Evolutionary conservation across 306 rosid genomes (phyloP), one percentile per base, ranked within the genome.

Genomic region (Lupinus albus): DNA sequence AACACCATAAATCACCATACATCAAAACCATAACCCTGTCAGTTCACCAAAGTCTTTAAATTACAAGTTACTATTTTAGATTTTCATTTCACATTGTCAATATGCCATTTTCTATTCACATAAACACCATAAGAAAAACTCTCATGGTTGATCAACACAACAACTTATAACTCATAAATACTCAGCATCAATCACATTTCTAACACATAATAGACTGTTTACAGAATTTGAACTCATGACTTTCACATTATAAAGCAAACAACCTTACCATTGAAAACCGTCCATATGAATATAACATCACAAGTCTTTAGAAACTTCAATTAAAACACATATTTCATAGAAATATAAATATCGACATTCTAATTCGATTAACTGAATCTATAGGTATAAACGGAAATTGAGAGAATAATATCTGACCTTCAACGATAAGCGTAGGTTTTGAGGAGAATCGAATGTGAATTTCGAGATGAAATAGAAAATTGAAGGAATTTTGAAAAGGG

Each of bases 381-480:
- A 15, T 15, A 49, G 9, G 15, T 0, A 9, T 4, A 67, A 47
- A 14, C 8, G 5, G 13, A 17, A 68, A 61, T 8, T 42, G 35
- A 0, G 5, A n/a, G 14, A 8, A 5, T 42, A 38, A 59, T 39
- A 25, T 17, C 52, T 28, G 15, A 81, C 82, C 36, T 59, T 4
- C 46, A 69, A 36, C 3, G 7, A 5, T 12, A 70, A 50, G 28
- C 1, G 54, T 5, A 5, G 15, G 77, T 13, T 51, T 60, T 38
- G 6, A 45, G 56, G 66, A 63, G 54, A 65, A 68, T 32, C 8
- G 13, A 54, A 67, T 4, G 62, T 21, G 39, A 62, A 68, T 15
- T 69, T 12, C 8, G 5, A 13, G 33, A 49, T 16, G 61, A 42
- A 64, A 12, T 9, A 11, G 38, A 14, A 5, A 11, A 55, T 62